Conservation (phyloP, 371 early-diverging fungal species). For the Smittium culicis region DNA sequence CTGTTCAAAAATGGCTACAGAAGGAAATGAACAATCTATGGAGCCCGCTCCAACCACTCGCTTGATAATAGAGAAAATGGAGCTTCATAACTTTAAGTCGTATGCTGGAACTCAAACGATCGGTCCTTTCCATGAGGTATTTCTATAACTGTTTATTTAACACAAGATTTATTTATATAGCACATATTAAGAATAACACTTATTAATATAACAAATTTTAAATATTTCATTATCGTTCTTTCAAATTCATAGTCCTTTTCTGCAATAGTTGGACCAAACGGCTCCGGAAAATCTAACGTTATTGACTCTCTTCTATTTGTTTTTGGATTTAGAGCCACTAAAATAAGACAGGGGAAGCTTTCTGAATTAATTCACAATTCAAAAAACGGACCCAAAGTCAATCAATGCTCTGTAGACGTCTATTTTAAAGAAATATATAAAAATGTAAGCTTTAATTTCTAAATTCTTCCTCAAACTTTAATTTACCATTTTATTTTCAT, state of each 20-base stretch:
- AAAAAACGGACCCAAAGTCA: conserved; percentile 48
- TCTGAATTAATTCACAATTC: conserved; percentile 96
- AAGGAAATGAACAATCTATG: background rate
- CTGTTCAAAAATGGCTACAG: background rate
- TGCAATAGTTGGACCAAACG: conserved; percentile 93
- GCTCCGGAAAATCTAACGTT: conserved; percentile 99
- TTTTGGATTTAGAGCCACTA: conserved; percentile 98
- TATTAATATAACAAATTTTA: too few species aligned
- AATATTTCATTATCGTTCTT: conserved; percentile 3
- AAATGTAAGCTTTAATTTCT: conserved; percentile 13
- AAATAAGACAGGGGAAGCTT: conserved; percentile 94
- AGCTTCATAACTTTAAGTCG: conserved; percentile 89
- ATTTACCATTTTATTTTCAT: background rate
- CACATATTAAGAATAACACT: too few species aligned
- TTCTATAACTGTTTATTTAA: too few species aligned
- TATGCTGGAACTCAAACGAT: conserved; percentile 85
- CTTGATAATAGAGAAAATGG: conserved; percentile 82
- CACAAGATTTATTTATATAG: too few species aligned
- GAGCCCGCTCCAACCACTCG: conserved; percentile 19
- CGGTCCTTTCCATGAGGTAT: conserved; percentile 95
- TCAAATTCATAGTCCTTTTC: conserved; percentile 83
- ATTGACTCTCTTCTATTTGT: conserved; percentile 99
- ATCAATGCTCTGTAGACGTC: conserved; percentile 81
- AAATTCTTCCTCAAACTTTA: background rate
- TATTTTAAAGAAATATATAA: conserved; percentile 76